A percentile compares a stretch with the other conserved stretches of the same genome.
Evolutionary conservation across 2,329 filamentous ascomycete species (phyloP).

Genomic region (Colletotrichum brevisporum): DNA sequence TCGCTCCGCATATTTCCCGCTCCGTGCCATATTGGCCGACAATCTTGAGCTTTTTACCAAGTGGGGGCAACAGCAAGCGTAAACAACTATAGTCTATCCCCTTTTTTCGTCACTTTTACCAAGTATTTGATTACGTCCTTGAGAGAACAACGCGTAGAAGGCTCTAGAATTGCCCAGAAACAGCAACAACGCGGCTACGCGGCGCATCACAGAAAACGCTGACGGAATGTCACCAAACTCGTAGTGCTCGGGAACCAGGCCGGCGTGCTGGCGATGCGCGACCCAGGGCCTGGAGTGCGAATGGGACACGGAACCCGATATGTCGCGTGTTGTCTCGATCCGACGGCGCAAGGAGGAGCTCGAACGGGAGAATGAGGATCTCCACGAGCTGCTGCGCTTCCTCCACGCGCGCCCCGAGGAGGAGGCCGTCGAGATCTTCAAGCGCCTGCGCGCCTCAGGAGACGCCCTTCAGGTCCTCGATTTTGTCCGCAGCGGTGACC

Average conservation of each 20-base stretch:
- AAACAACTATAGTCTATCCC: too few relatives aligned
- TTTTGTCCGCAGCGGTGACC: conserved; percentile 12
- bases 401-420: conserved; percentile 1
- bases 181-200: too few relatives aligned
- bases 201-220: too few relatives aligned
- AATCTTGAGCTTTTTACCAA: too few relatives aligned
- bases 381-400: conserved; percentile 5
- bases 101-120: too few relatives aligned
- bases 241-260: conserved; percentile 7
- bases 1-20: too few relatives aligned
- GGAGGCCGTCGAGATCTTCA: conserved; percentile 4
- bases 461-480: conserved; percentile 6
- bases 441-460: conserved; percentile 4
- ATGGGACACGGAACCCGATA: conserved; percentile 27
- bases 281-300: background rate
- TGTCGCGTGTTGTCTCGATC: conserved; percentile 1
- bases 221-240: too few relatives aligned
- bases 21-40: too few relatives aligned
- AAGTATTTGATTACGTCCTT: too few relatives aligned
- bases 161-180: too few relatives aligned
- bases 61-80: too few relatives aligned
- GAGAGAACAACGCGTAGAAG: too few relatives aligned
- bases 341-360: conserved; percentile 22
- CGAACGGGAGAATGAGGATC: conserved; percentile 29
- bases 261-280: conserved; percentile 5